A percentile compares a stretch with the other conserved stretches of the same genome.
phyloP scores from a whole-genome alignment of 1,284 basidiomycete genomes.

The Rhodotorula sp. region DNA sequence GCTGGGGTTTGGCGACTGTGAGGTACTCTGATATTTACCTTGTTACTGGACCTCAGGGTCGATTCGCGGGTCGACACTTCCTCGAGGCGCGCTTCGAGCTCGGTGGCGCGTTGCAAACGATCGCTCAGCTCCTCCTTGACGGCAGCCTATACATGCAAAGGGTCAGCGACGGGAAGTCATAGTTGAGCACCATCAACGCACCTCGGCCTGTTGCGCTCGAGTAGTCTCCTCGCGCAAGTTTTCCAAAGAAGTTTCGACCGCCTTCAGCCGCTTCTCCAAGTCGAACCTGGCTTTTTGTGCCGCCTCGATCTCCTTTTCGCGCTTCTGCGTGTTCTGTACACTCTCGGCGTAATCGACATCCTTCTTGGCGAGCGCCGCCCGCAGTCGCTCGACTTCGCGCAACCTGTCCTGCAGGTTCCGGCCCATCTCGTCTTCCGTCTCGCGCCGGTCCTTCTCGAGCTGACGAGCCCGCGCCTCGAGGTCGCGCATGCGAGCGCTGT shows the following conservation, averaged over 20 bases:
- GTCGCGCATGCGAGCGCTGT: conserved; percentile 70
- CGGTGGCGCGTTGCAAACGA: conserved; percentile 46
- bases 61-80: conserved; percentile 64
- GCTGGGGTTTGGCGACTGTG: too few relatives aligned
- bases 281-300: conserved; percentile 56
- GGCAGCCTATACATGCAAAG: conserved; percentile 41
- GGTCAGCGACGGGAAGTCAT: too few relatives aligned
- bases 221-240: conserved; percentile 52
- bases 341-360: conserved; percentile 56
- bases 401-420: conserved; percentile 70
- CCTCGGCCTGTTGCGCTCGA: conserved; percentile 51
- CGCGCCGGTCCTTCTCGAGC: conserved; percentile 69
- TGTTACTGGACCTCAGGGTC: conserved; percentile 68
- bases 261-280: conserved; percentile 50
- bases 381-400: conserved; percentile 72
- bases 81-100: conserved; percentile 54
- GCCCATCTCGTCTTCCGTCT: conserved; percentile 72
- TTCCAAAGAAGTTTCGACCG: conserved; percentile 52
- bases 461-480: conserved; percentile 57
- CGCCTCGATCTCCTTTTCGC: conserved; percentile 60
- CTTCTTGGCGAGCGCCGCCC: conserved; percentile 58
- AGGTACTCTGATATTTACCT: conserved; percentile 53
- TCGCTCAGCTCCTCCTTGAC: conserved; percentile 51
- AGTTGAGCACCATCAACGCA: conserved; percentile 37
- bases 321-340: conserved; percentile 49